phyloP scores from a whole-genome alignment of 176 grass and related monocot species.

The Phragmites australis region DNA sequence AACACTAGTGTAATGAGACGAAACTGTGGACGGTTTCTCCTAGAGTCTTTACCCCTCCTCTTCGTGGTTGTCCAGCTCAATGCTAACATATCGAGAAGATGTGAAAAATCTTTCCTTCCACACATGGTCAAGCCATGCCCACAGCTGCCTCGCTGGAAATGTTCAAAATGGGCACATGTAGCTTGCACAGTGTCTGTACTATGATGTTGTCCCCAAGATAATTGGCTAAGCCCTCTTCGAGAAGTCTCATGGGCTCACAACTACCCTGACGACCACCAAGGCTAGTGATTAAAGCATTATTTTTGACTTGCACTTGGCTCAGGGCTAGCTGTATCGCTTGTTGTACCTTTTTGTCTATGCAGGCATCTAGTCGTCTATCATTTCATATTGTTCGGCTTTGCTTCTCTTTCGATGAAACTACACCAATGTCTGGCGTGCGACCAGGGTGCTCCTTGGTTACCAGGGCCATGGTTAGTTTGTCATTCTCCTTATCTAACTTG shows the following conservation, averaged over 20 bases:
- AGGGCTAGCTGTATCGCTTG: neutral
- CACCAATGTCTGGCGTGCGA: too few relatives aligned
- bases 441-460: too few relatives aligned
- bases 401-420: too few relatives aligned
- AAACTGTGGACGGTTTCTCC: neutral
- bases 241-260: neutral
- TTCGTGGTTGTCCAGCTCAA: neutral
- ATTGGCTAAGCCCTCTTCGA: neutral
- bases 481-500: too few relatives aligned
- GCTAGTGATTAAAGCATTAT: neutral
- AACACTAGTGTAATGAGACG: neutral
- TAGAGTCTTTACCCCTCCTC: neutral
- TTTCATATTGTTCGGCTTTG: too few relatives aligned
- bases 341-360: too few relatives aligned
- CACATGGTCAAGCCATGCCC: neutral
- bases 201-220: neutral
- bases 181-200: neutral
- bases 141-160: neutral
- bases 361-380: too few relatives aligned
- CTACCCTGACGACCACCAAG: neutral
- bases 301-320: neutral
- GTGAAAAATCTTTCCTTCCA: neutral
- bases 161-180: neutral
- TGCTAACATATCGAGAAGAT: neutral
- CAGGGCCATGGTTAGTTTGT: too few relatives aligned